These are phyloP conservation scores for Phascolomyces articulosus DNA, from an alignment of 371 early-diverging fungal species.

Conservation along the genomic window DNA sequence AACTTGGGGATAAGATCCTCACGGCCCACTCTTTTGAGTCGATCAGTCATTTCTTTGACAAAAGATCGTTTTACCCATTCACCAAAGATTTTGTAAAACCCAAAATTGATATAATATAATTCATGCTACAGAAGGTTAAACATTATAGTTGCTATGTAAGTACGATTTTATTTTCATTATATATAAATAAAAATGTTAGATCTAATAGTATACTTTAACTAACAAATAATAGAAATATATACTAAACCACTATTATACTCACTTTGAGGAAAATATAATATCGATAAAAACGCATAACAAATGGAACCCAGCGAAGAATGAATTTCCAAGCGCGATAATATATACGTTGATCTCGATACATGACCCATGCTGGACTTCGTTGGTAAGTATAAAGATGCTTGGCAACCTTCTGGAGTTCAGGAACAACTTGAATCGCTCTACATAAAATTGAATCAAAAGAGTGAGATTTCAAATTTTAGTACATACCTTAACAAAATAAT, in stretches of 20 bases:
- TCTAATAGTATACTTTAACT: no score
- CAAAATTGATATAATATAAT: conserved; percentile 15
- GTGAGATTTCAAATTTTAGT: no score
- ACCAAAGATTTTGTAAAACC: conserved; percentile 4
- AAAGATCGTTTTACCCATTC: neutral
- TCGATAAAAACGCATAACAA: conserved; percentile 24
- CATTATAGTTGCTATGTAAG: no score
- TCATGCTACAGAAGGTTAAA: no score
- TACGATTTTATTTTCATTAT: no score
- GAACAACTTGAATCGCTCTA: conserved; percentile 58
- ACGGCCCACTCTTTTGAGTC: conserved; percentile 20
- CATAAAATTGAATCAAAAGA: neutral
- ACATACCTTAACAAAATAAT: no score
- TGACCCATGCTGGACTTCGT: conserved; percentile 54
- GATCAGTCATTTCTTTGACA: conserved; percentile 5
- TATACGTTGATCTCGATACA: conserved; percentile 30
- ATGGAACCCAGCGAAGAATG: conserved; percentile 22
- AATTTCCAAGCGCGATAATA: conserved; percentile 13
- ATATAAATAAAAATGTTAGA: no score
- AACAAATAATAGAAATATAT: no score
- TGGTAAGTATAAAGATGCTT: conserved; percentile 54
- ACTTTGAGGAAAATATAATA: no score
- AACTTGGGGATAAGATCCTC: conserved; percentile 22
- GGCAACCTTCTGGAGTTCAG: conserved; percentile 46
- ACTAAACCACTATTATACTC: no score